These are phyloP conservation scores for Lyophyllum semitale DNA, from an alignment of 768 basidiomycete genomes.

Conservation along the genomic window DNA sequence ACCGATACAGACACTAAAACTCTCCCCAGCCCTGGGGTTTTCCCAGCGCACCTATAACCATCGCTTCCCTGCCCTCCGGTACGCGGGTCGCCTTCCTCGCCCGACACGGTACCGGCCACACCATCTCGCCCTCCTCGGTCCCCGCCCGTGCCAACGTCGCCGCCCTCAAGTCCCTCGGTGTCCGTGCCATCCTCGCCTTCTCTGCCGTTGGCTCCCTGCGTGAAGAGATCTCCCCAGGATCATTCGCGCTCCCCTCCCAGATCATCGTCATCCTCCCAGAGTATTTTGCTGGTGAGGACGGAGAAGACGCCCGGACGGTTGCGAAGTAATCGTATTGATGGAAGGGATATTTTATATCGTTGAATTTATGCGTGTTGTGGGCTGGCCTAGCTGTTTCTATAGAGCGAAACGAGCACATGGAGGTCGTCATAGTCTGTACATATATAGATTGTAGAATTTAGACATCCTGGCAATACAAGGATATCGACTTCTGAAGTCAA, in stretches of 20 bases:
- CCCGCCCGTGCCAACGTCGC: slow-evolving; percentile 93
- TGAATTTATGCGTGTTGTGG: too few species aligned
- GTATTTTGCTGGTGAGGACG: too few species aligned
- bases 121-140: slow-evolving; percentile 78
- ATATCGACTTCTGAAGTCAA: too few species aligned
- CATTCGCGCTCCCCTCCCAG: slow-evolving; percentile 86
- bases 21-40: slow-evolving; percentile 83
- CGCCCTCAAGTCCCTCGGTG: slow-evolving; percentile 90
- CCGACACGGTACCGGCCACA: slow-evolving; percentile 85
- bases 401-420: too few species aligned
- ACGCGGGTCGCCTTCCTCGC: slow-evolving; percentile 85
- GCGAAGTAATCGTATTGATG: too few species aligned
- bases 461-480: too few species aligned
- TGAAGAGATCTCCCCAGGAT: slow-evolving; percentile 90
- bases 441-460: too few species aligned
- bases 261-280: too few species aligned
- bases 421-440: too few species aligned
- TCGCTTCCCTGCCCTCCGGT: slow-evolving; percentile 83
- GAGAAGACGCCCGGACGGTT: too few species aligned
- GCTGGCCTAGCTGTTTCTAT: too few species aligned
- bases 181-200: slow-evolving; percentile 88
- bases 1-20: neutral
- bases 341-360: too few species aligned
- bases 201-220: slow-evolving; percentile 93
- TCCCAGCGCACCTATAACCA: slow-evolving; percentile 90